Evolutionary conservation across 352 stramenopile species (phyloP), one percentile per base, ranked within the genome.

Genomic region (Albugo candida): DNA sequence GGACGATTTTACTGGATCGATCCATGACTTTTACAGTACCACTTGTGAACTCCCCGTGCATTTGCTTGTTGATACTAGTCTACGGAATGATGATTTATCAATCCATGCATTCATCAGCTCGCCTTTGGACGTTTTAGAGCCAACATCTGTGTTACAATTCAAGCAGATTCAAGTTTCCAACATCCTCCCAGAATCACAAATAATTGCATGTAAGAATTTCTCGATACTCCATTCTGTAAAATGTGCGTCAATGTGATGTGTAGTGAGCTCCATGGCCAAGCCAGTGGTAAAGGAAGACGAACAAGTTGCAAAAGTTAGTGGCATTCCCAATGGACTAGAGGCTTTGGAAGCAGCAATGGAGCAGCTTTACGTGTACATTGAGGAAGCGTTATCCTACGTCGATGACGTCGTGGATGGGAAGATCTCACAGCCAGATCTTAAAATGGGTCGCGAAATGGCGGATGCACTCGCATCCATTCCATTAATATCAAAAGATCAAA

Each of bases 1-100:
- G 42, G 84, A 95, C 52, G 91, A 98, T 56, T 92, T 95, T 51
- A 94, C 88, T 46, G 93, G 79, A 43, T 71, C 98, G 45, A 98
- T 98, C 76, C 94, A 98, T 65, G 91, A 98, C 56, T 98, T 98
- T 65, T 98, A 97, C 72, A 82, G 83, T 49, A 80, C 74, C 38
- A 86, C 97, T 58, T 95, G 88, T 47, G 73, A 87, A 49, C 66
- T 83, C 58, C 81, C 84, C 20, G 78, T 96, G 52, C 94, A 98
- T 71, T 58, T 98, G 20, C 88, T 97, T 13, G 74, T 98, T 5
- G 92, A 98, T 65, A 97, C 92, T 40, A 75, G 67, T 49, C 63
- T 98, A 31, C 18, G 60, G 11, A 54, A 59, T 19, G 68, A 88
- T 65, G 58, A 81, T 44, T 69, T 98, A 35, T 64, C 83, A 47